phyloP scores from a whole-genome alignment of 129 eudicot species.

The Flaveria bidentis region DNA sequence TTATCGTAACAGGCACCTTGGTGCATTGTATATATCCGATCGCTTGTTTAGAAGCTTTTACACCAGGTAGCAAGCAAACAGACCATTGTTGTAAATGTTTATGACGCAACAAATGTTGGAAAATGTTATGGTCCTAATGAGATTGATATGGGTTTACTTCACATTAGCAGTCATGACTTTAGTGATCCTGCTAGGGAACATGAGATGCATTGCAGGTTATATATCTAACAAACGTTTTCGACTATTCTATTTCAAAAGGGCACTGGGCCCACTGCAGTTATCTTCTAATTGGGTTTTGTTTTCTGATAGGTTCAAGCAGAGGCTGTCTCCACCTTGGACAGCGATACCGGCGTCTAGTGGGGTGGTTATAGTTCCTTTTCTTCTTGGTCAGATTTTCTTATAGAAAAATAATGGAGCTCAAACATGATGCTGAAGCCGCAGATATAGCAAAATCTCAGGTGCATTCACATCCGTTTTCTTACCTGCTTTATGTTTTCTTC shows the following conservation, averaged over 20 bases:
- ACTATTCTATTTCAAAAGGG: background rate
- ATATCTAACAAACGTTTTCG: background rate
- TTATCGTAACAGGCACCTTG: conserved; percentile 55
- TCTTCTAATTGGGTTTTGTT: background rate
- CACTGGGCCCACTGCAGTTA: background rate
- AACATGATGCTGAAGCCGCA: conserved; percentile 87
- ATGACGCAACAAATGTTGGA: conserved; percentile 70
- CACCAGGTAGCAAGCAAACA: conserved; percentile 93
- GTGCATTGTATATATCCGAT: conserved; percentile 86
- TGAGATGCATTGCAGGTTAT: conserved; percentile 97
- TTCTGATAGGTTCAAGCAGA: conserved; percentile 64
- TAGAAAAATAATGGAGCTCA: conserved; percentile 67
- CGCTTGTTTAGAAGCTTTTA: conserved; percentile 82
- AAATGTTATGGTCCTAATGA: conserved; percentile 69
- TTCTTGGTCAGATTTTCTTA: conserved; percentile 62
- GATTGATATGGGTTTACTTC: conserved; percentile 60
- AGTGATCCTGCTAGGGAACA: conserved; percentile 89
- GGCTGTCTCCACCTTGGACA: conserved; percentile 67
- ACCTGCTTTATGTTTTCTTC: background rate
- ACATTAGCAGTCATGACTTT: conserved; percentile 68
- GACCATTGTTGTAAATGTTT: conserved; percentile 82
- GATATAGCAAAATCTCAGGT: conserved; percentile 96
- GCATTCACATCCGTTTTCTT: background rate
- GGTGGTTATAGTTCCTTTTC: conserved; percentile 55
- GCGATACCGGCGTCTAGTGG: conserved; percentile 61